A percentile compares a stretch with the other conserved stretches of the same genome.
Conservation (phyloP, 2,329 filamentous ascomycete genomes). For the Paraphaeosphaeria minitans region DNA sequence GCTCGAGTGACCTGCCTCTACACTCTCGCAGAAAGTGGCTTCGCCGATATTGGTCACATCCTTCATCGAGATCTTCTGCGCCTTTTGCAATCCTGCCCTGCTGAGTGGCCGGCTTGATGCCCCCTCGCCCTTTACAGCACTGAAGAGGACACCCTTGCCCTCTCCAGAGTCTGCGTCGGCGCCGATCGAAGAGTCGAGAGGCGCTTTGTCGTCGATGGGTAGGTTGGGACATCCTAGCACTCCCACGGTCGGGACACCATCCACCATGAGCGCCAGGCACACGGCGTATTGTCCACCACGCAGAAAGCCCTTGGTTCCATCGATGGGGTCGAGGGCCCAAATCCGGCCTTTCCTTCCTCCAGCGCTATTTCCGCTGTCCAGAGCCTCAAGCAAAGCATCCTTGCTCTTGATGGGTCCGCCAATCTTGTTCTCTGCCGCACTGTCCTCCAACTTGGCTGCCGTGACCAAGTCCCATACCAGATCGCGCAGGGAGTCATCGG, state of each 20-base stretch:
- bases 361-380: constrained; percentile 66
- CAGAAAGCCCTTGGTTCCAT: constrained; percentile 96
- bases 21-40: constrained; percentile 95
- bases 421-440: constrained; percentile 67
- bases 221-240: constrained; percentile 96
- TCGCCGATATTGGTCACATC: constrained; percentile 72
- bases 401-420: constrained; percentile 71
- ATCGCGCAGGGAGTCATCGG: constrained; percentile 70
- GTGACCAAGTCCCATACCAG: constrained; percentile 86
- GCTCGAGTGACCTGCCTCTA: constrained; percentile 89
- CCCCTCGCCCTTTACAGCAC: constrained; percentile 78
- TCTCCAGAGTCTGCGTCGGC: constrained; percentile 73
- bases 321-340: constrained; percentile 97
- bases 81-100: constrained; percentile 58
- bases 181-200: constrained; percentile 73
- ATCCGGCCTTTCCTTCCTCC: constrained; percentile 79
- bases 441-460: constrained; percentile 70
- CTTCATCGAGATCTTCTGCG: constrained; percentile 78
- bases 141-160: constrained; percentile 85
- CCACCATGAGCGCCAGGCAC: constrained; percentile 87
- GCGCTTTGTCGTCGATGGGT: constrained; percentile 78
- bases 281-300: constrained; percentile 97
- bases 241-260: constrained; percentile 91
- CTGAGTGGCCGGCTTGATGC: constrained; percentile 78
- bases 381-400: constrained; percentile 65